Base-by-base conservation (phyloP, 768 basidiomycete species). In the Rickenella mellea region DNA sequence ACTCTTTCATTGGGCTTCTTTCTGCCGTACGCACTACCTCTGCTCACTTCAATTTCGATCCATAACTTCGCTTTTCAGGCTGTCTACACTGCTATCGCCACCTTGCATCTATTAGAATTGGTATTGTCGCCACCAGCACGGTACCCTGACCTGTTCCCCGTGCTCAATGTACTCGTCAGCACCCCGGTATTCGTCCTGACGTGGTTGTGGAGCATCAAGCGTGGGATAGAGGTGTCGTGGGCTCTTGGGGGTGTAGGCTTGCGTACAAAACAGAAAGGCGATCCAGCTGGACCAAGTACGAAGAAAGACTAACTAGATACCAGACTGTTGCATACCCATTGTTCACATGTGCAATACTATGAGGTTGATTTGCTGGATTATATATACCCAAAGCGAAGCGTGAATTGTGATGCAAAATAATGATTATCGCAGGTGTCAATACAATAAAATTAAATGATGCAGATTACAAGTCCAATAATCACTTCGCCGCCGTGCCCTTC, bases 151-250 rank as follows among this genome's bases (percentile, higher is more conserved):
- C 59, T 96, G 29, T 96, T 76, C 56, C 65, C 83, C 0, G 89
- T 93, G 1, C 65, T 91, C 28, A 97, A 96, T 57, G 79, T 91
- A 2, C 71, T 90, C 12, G 55, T 92, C 33, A 79, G 81, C 54
- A 83, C 82, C 1, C 82, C 78, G 1, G 77, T 94, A 14, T 94
- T 97, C 56, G 73, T 68, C 6, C 57, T 88, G 22, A 69, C 75
- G n/a, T 97, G 87, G 87, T 54, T 91, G 12, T 96, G 90, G 90
- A 87, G 85, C 39, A 78, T 90, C 57, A 83, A 80, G 49, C 80
- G 84, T 36, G 74, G 83, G 17, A 56, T 91, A 19, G 80, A 93
- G 52, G 80, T 80, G 27, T 67, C 76, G 7, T 94, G 91, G 92
- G 85, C 82, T 10, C 56, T 86, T 8, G 74, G 76, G 4, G 82